Evolutionary conservation across 768 basidiomycete genomes (phyloP).

Genomic region (Pulveroboletus sp.): DNA sequence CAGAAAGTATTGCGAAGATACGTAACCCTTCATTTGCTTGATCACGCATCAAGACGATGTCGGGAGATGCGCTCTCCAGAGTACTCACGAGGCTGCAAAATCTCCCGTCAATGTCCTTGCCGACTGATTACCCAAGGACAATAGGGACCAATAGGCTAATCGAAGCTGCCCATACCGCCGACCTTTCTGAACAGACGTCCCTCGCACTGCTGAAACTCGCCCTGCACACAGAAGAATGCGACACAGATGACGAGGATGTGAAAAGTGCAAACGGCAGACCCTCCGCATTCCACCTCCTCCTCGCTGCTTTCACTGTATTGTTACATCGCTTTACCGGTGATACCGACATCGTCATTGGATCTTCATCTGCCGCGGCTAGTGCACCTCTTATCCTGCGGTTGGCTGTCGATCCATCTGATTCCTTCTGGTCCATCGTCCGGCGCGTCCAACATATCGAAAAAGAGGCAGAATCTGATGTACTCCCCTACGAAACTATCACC

Average conservation of each 20-base stretch:
- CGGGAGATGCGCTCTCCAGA: constrained; percentile 39
- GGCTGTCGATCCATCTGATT: constrained; percentile 77
- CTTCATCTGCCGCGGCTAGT: constrained; percentile 69
- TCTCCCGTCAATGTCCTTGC: constrained; percentile 85
- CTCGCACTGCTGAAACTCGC: constrained; percentile 80
- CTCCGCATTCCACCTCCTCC: constrained; percentile 85
- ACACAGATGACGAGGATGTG: constrained; percentile 47
- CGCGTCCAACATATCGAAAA: constrained; percentile 80
- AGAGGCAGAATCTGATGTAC: constrained; percentile 75
- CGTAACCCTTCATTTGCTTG: not conserved
- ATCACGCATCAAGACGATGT: constrained; percentile 21
- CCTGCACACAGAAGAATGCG: constrained; percentile 58
- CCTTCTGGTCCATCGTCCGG: constrained; percentile 84
- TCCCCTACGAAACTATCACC: constrained; percentile 78
- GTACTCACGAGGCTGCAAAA: constrained; percentile 68
- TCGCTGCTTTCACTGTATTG: constrained; percentile 88
- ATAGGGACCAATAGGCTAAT: constrained; percentile 70
- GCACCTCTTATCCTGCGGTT: constrained; percentile 84
- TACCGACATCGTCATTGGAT: constrained; percentile 87
- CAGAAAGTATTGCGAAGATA: too few species aligned
- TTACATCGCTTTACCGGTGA: constrained; percentile 95
- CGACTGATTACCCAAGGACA: constrained; percentile 92
- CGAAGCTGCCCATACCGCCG: constrained; percentile 72
- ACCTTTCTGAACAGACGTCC: constrained; percentile 71
- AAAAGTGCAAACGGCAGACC: constrained; percentile 42